Percentiles rank a stretch among this genome's conserved stretches.
phyloP scores from a whole-genome alignment of 2,329 filamentous ascomycete species.

The Pyrenochaeta sp. region DNA sequence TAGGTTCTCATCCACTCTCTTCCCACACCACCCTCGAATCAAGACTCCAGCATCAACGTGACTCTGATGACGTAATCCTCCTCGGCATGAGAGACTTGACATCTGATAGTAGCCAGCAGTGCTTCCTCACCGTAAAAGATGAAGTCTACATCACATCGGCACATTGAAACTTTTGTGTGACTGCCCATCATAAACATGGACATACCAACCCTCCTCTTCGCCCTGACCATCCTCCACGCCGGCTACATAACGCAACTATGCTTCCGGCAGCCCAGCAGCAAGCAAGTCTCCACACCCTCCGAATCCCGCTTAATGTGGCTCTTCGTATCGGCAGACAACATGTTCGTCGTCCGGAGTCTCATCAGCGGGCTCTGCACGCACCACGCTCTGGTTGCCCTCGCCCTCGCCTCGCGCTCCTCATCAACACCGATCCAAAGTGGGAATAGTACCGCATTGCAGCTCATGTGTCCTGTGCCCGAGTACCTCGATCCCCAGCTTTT shows the following conservation, averaged over 20 bases:
- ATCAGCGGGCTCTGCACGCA: slow-evolving; percentile 5
- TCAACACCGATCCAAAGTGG: background rate
- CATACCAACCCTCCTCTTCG: slow-evolving; percentile 1
- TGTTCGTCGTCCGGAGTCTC: slow-evolving; percentile 6
- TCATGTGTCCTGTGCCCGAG: slow-evolving; percentile 8
- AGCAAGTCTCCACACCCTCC: slow-evolving; percentile 5
- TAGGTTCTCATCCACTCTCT: no score
- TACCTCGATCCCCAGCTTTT: slow-evolving; percentile 14
- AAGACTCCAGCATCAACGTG: no score
- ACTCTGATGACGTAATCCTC: no score
- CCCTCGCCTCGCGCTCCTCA: background rate
- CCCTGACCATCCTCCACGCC: slow-evolving; percentile 11
- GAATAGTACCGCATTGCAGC: no score
- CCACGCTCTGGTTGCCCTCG: slow-evolving; percentile 10
- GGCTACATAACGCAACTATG: slow-evolving; percentile 18
- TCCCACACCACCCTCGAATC: no score
- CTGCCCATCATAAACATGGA: slow-evolving; percentile 7
- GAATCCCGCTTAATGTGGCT: slow-evolving; percentile 18
- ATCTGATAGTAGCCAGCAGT: no score
- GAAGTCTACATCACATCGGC: no score
- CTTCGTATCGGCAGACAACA: slow-evolving; percentile 8
- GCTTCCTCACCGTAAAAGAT: no score
- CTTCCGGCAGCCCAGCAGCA: slow-evolving; percentile 21
- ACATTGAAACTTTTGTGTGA: no score
- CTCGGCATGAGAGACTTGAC: no score